Base-by-base conservation (phyloP, 2,329 filamentous ascomycete species). In the Ilyonectria robusta region DNA sequence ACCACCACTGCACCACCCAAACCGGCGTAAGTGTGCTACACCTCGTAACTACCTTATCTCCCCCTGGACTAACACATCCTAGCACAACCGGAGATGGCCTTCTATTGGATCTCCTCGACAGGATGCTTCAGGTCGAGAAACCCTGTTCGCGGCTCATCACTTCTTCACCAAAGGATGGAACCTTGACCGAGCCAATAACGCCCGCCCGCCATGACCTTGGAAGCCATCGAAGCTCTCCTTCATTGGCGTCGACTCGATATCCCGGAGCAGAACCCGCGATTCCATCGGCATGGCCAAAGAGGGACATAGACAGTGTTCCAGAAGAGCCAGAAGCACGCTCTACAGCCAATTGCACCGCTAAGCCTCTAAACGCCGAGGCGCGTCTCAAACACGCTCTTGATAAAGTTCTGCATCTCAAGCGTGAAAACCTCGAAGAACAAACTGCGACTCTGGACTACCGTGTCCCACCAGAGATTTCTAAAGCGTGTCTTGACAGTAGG, bases 311-410 rank as follows among this genome's bases (percentile, higher is more conserved):
- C 8, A 40, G 35, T 15, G 35, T 40, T 40, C 11, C 9, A 40
- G 35, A 15, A 40, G 35, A 40, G 17, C 35, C 9, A 40, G 35
- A 40, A 40, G 35, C 35, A 40, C 2, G 35, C 35, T 40, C 11
- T 40, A 13, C 35, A 11, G 21, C 40, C 5, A 19, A 13, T 6
- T 17, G 19, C 23, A 13, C 31, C 21, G 19, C 40, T 19, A 42
- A 31, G 2, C 44, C 60, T 21, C 5, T 21, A 10, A 40, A 50
- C 15, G 17, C 60, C 35, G 31, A 40, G 9, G 19, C 23, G 31
- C 51, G 19, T 15, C 60, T 62, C 44, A 48, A 62, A 19, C 51
- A 58, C 37, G 60, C 46, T n/a, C 26, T 62, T 23, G 53, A 40
- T 11, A 9, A 40, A 40, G 35, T 40, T 40, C 35, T 40, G 2